Percentiles rank a stretch among this genome's conserved stretches.
Conservation (phyloP, 331 rosid species). For the Pyracantha coccinea region DNA sequence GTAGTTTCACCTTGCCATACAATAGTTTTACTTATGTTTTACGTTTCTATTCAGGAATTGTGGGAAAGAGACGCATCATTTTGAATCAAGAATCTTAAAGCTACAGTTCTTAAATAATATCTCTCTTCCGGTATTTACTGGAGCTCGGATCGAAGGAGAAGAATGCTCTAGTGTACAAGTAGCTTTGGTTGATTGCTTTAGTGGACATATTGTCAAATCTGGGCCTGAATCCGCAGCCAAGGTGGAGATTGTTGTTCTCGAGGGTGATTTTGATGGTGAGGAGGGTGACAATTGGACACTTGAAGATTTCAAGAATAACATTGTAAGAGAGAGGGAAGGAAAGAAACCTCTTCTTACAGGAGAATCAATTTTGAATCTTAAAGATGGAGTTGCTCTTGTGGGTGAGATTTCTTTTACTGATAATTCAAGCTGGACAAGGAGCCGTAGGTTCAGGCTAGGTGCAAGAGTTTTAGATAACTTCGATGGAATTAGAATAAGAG, state of each 20-base stretch:
- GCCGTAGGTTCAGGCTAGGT: conserved; percentile 89
- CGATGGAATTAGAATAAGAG: conserved; percentile 58
- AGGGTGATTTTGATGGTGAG: conserved; percentile 92
- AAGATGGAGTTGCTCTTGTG: conserved; percentile 61
- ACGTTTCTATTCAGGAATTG: conserved; percentile 46
- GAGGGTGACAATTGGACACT: conserved; percentile 65
- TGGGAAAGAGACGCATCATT: conserved; percentile 44
- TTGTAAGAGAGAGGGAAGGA: conserved; percentile 88
- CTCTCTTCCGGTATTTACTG: conserved; percentile 91
- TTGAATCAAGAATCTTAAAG: conserved; percentile 55
- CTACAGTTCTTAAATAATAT: conserved; percentile 55
- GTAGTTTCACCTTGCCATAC: neutral
- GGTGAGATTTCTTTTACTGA: conserved; percentile 87
- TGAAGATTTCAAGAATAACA: conserved; percentile 82
- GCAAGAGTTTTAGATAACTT: conserved; percentile 69
- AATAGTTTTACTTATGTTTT: conserved; percentile 8
- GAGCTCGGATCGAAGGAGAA: conserved; percentile 93
- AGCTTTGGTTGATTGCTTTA: conserved; percentile 52
- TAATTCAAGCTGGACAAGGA: conserved; percentile 99
- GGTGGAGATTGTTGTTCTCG: conserved; percentile 93
- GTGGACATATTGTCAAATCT: conserved; percentile 49
- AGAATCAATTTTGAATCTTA: conserved; percentile 65
- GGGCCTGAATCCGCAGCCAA: conserved; percentile 75
- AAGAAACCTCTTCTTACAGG: conserved; percentile 91
- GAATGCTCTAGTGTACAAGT: conserved; percentile 53